Percentiles rank a stretch among this genome's conserved stretches.
These are phyloP conservation scores for Fagus crenata DNA, from an alignment of 306 rosid genomes.

Conservation along the genomic window DNA sequence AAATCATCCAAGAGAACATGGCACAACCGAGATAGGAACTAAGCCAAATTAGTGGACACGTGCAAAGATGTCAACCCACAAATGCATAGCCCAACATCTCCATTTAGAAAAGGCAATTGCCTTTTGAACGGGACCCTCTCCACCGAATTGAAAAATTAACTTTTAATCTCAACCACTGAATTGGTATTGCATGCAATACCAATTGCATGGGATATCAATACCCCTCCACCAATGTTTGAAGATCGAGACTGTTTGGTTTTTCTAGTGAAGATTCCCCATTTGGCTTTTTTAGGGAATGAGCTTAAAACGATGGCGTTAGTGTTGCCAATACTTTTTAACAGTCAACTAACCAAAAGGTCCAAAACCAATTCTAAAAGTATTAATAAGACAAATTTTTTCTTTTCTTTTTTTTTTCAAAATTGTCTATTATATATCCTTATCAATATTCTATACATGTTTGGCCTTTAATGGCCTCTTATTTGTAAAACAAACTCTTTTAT, in stretches of 20 bases:
- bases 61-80: not conserved
- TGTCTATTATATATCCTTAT: too few species aligned
- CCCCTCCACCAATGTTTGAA: constrained; percentile 21
- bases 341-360: not conserved
- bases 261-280: not conserved
- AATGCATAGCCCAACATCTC: constrained; percentile 22
- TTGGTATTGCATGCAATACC: too few species aligned
- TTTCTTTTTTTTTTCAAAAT: too few species aligned
- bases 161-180: too few species aligned
- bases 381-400: too few species aligned
- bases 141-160: too few species aligned
- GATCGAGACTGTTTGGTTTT: constrained; percentile 37
- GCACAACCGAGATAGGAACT: not conserved
- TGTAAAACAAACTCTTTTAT: too few species aligned
- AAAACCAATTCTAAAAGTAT: too few species aligned
- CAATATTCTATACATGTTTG: too few species aligned
- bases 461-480: too few species aligned
- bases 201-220: too few species aligned
- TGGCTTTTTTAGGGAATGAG: not conserved
- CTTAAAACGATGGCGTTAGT: not conserved
- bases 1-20: not conserved
- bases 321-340: not conserved
- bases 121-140: constrained; percentile 34
- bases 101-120: constrained; percentile 22
- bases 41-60: not conserved